Evolutionary conservation across 2,329 filamentous ascomycete genomes (phyloP).

Genomic region (Fusarium austroafricanum): DNA sequence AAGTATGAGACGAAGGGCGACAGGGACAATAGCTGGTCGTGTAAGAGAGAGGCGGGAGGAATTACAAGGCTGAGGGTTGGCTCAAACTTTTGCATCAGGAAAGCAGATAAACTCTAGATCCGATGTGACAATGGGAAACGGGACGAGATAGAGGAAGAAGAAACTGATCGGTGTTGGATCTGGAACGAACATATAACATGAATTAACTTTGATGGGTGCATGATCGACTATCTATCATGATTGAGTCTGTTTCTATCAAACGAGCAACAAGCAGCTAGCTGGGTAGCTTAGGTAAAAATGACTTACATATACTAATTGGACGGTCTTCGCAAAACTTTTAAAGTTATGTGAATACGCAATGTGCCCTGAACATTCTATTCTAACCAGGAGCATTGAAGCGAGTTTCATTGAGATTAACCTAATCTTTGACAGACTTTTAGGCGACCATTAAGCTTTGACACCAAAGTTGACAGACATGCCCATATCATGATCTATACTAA

Average conservation of each 20-base stretch:
- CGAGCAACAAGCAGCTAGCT: too few relatives aligned
- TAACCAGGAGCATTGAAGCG: not conserved
- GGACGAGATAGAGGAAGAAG: slow-evolving; percentile 6
- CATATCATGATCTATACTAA: not conserved
- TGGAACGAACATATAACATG: not conserved
- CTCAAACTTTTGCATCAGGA: slow-evolving; percentile 5
- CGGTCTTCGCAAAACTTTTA: not conserved
- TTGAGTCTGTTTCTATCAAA: not conserved
- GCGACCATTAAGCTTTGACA: not conserved
- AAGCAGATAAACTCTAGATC: slow-evolving; percentile 21
- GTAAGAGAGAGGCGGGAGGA: slow-evolving; percentile 30
- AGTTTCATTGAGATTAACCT: not conserved
- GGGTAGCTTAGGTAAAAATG: not conserved
- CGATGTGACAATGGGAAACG: slow-evolving; percentile 4
- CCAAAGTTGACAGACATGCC: not conserved
- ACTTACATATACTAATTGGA: not conserved
- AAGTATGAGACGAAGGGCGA: slow-evolving; percentile 35
- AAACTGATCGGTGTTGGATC: not conserved
- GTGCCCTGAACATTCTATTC: not conserved
- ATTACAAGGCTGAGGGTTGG: slow-evolving; percentile 10
- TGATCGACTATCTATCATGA: not conserved
- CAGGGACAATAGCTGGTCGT: slow-evolving; percentile 23
- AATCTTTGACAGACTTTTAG: not conserved
- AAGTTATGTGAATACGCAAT: not conserved
- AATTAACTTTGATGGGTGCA: slow-evolving; percentile 2